These are phyloP conservation scores for Astraeus odoratus DNA, from an alignment of 768 basidiomycete genomes.

Conservation along the genomic window DNA sequence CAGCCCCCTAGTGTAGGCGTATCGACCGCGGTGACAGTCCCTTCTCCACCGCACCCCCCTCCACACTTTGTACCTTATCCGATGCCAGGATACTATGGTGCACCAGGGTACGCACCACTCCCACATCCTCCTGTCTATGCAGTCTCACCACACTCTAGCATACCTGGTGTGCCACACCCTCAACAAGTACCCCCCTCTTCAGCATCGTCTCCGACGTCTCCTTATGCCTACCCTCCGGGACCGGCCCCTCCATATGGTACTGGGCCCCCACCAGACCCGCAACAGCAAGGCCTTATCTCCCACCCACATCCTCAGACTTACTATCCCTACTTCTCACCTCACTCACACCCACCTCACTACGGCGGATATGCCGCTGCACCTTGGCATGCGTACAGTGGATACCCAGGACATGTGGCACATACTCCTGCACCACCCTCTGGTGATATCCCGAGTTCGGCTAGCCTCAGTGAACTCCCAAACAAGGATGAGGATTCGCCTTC, in stretches of 20 bases:
- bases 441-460: constrained; percentile 8
- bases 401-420: constrained; percentile 19
- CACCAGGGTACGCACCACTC: constrained; percentile 17
- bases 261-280: constrained; percentile 16
- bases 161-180: constrained; percentile 15
- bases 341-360: constrained; percentile 20
- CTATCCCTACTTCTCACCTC: constrained; percentile 27
- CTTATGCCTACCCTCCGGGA: constrained; percentile 21
- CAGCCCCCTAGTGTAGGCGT: not conserved
- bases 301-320: constrained; percentile 16
- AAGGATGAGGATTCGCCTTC: constrained; percentile 7
- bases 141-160: constrained; percentile 13
- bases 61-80: constrained; percentile 29
- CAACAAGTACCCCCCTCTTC: constrained; percentile 12
- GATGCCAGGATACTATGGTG: constrained; percentile 26
- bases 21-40: not conserved
- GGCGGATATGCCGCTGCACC: constrained; percentile 20
- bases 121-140: constrained; percentile 2
- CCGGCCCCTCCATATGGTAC: constrained; percentile 9
- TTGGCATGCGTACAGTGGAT: constrained; percentile 26
- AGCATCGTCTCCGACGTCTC: constrained; percentile 2
- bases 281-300: constrained; percentile 19
- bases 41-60: constrained; percentile 8
- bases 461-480: constrained; percentile 16
- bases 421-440: constrained; percentile 15